These are phyloP conservation scores for Porodaedalea pini DNA, from an alignment of 1,284 basidiomycete genomes.

Conservation along the genomic window DNA sequence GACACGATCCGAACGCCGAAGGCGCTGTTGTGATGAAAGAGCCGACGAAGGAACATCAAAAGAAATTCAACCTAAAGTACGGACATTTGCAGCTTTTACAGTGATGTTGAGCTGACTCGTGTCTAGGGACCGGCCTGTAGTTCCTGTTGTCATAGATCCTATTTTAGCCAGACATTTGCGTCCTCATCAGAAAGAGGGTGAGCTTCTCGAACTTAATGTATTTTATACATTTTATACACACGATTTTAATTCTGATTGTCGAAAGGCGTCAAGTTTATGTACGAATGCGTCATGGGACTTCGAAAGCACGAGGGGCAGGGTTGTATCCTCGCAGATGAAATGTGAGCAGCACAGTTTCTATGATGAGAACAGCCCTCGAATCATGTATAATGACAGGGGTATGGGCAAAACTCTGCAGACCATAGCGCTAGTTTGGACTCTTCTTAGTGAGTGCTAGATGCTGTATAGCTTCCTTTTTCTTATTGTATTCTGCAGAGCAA, in stretches of 20 bases:
- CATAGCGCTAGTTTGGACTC: conserved; percentile 83
- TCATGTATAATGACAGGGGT: conserved; percentile 55
- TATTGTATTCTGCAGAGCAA: conserved; percentile 56
- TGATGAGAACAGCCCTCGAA: conserved; percentile 7
- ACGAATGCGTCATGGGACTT: conserved; percentile 95
- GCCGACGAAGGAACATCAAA: conserved; percentile 67
- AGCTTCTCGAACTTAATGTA: too few species aligned
- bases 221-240: background rate
- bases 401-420: conserved; percentile 94
- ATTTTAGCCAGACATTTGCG: conserved; percentile 75
- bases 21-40: conserved; percentile 86
- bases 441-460: conserved; percentile 61
- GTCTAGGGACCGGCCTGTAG: conserved; percentile 49
- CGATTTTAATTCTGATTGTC: conserved; percentile 10
- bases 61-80: conserved; percentile 70
- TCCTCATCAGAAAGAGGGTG: conserved; percentile 89
- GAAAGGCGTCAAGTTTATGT: conserved; percentile 83
- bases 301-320: conserved; percentile 86
- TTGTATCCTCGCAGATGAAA: conserved; percentile 96
- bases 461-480: background rate
- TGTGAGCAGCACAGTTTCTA: conserved; percentile 45
- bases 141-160: conserved; percentile 94
- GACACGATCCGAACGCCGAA: conserved; percentile 71
- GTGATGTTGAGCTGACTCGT: background rate
- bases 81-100: conserved; percentile 20